These are phyloP conservation scores for Phaeosphaeriaceae sp. DNA, from an alignment of 2,329 filamentous ascomycete species.

Conservation along the genomic window DNA sequence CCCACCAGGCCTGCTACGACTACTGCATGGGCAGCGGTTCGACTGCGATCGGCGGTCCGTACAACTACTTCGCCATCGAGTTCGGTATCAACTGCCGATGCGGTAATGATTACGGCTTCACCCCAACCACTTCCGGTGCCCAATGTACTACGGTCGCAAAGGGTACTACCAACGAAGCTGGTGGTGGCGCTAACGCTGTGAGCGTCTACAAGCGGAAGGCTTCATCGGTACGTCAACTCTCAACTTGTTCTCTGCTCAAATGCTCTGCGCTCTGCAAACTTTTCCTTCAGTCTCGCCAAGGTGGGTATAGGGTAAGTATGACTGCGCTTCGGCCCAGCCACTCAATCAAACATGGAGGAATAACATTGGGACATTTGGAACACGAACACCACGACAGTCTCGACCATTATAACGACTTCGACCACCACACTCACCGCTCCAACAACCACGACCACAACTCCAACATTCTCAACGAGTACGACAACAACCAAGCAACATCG, in stretches of 20 bases:
- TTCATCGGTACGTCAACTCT: constrained; percentile 2
- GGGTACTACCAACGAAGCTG: background rate
- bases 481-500: background rate
- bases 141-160: background rate
- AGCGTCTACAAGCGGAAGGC: background rate
- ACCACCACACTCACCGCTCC: background rate
- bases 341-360: background rate
- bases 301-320: constrained; percentile 3
- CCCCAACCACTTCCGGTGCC: background rate
- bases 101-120: background rate
- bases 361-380: background rate
- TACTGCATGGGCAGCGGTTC: background rate
- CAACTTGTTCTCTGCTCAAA: constrained; percentile 5
- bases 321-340: background rate
- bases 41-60: background rate
- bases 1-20: background rate
- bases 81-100: constrained; percentile 3
- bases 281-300: background rate
- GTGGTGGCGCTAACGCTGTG: background rate
- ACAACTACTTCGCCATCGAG: constrained; percentile 1
- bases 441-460: background rate
- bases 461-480: background rate
- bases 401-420: background rate
- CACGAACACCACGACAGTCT: background rate
- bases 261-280: constrained; percentile 5